These are phyloP conservation scores for Laguncularia racemosa DNA, from an alignment of 345 rosid genomes.

Conservation along the genomic window DNA sequence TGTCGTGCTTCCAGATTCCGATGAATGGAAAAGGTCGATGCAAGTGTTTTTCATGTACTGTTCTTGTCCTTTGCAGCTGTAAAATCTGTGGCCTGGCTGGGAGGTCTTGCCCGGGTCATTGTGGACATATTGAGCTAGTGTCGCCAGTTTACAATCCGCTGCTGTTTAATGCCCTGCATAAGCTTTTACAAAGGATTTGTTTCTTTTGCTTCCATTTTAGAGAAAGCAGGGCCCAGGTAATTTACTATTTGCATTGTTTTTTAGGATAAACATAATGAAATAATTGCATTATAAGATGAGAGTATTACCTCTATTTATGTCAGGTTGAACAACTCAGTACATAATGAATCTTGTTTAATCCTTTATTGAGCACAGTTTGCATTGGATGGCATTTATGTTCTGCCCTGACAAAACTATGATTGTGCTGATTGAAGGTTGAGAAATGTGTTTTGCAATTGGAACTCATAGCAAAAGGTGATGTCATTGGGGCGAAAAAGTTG, in stretches of 20 bases:
- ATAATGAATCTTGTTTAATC: background rate
- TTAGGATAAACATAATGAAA: background rate
- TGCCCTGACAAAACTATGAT: background rate
- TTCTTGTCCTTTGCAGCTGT: conserved; percentile 54
- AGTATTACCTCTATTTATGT: too few species aligned
- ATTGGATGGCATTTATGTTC: background rate
- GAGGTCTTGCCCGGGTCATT: conserved; percentile 80
- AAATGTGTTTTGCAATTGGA: conserved; percentile 50
- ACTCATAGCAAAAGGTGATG: conserved; percentile 72
- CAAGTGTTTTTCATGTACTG: background rate
- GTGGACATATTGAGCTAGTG: conserved; percentile 81
- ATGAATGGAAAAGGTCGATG: background rate
- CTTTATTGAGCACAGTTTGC: background rate
- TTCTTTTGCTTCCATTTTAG: conserved; percentile 59
- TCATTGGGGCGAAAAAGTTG: conserved; percentile 58
- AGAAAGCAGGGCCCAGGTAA: conserved; percentile 33
- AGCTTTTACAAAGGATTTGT: conserved; percentile 54
- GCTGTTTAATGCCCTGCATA: conserved; percentile 54
- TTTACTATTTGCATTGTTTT: background rate
- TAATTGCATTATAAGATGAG: background rate
- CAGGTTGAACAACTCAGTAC: too few species aligned
- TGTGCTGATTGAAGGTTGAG: conserved; percentile 38
- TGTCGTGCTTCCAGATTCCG: background rate
- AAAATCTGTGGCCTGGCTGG: conserved; percentile 46
- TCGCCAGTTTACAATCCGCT: conserved; percentile 68